Percentiles rank a stretch among this genome's conserved stretches.
Conservation (phyloP, 352 stramenopile species). For the Globisporangium apiculatum region DNA sequence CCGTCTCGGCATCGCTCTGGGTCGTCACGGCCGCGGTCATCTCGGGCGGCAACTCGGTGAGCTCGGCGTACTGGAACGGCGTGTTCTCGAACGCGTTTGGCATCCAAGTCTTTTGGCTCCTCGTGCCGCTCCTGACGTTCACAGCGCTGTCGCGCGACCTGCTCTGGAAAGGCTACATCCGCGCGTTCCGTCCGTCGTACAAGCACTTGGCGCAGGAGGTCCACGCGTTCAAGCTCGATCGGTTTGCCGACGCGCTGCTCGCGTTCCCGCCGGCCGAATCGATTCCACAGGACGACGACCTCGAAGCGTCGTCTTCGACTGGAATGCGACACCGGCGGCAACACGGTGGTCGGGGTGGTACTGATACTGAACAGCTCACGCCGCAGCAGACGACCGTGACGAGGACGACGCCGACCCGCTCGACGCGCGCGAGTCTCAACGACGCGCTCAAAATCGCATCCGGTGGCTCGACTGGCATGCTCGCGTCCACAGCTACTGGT, state of each 20-base stretch:
- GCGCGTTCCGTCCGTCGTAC: conserved; percentile 77
- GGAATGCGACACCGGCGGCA: not conserved
- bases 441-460: conserved; percentile 19
- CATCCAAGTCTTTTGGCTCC: conserved; percentile 65
- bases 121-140: conserved; percentile 67
- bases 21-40: conserved; percentile 67
- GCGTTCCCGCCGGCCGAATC: conserved; percentile 72
- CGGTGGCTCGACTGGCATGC: not conserved
- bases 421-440: conserved; percentile 2
- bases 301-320: conserved; percentile 16
- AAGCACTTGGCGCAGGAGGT: conserved; percentile 85
- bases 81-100: conserved; percentile 71
- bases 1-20: conserved; percentile 64
- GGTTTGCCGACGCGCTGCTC: conserved; percentile 62
- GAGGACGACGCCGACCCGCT: not conserved
- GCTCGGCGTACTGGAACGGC: conserved; percentile 78
- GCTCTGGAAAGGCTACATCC: conserved; percentile 77
- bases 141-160: conserved; percentile 68
- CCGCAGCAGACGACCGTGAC: conserved; percentile 1
- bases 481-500: too few relatives aligned
- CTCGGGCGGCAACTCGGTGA: conserved; percentile 61
- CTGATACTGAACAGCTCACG: not conserved
- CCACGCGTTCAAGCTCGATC: conserved; percentile 47
- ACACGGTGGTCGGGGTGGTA: not conserved
- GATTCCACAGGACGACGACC: conserved; percentile 38